Evolutionary conservation across 192 early-diverging fungal genomes (phyloP).

Genomic region (Gonapodya prolifera): DNA sequence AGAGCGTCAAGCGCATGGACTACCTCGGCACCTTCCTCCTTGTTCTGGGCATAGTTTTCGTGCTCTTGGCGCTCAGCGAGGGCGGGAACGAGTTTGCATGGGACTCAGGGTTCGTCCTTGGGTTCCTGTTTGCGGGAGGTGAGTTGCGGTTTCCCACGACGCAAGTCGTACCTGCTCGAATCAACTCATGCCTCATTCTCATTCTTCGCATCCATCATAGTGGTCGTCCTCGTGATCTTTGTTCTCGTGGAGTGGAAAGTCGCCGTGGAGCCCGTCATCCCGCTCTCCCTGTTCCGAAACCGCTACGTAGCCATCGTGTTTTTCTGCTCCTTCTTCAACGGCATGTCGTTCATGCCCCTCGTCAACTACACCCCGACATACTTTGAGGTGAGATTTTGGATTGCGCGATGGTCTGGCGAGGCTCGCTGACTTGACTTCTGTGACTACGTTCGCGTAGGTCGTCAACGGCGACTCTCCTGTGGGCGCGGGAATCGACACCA

Average conservation of each 20-base stretch:
- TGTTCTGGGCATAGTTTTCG: slow-evolving; percentile 28
- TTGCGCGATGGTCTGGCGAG: too few relatives aligned
- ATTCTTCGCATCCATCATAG: slow-evolving; percentile 18
- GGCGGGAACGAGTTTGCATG: slow-evolving; percentile 49
- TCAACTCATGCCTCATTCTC: not conserved
- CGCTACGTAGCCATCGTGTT: slow-evolving; percentile 42
- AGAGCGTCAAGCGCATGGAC: slow-evolving; percentile 38
- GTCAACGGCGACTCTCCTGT: slow-evolving; percentile 38
- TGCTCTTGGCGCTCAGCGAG: slow-evolving; percentile 49
- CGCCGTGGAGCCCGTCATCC: slow-evolving; percentile 46
- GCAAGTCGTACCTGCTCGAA: not conserved
- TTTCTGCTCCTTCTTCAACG: slow-evolving; percentile 33
- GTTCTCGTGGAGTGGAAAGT: slow-evolving; percentile 46
- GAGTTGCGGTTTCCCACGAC: not conserved
- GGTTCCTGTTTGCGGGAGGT: slow-evolving; percentile 29
- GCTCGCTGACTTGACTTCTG: not conserved
- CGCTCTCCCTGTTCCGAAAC: slow-evolving; percentile 17
- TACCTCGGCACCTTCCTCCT: slow-evolving; percentile 39
- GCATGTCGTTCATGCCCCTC: slow-evolving; percentile 40
- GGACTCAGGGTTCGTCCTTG: slow-evolving; percentile 37
- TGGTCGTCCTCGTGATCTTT: slow-evolving; percentile 41
- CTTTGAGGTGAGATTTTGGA: slow-evolving; percentile 21
- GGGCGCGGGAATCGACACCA: slow-evolving; percentile 40
- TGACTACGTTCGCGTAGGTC: slow-evolving; percentile 15
- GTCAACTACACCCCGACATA: slow-evolving; percentile 54